A percentile compares a stretch with the other conserved stretches of the same genome.
Conservation (phyloP, 495 filamentous ascomycete genomes). For the Penicillium coffeae region DNA sequence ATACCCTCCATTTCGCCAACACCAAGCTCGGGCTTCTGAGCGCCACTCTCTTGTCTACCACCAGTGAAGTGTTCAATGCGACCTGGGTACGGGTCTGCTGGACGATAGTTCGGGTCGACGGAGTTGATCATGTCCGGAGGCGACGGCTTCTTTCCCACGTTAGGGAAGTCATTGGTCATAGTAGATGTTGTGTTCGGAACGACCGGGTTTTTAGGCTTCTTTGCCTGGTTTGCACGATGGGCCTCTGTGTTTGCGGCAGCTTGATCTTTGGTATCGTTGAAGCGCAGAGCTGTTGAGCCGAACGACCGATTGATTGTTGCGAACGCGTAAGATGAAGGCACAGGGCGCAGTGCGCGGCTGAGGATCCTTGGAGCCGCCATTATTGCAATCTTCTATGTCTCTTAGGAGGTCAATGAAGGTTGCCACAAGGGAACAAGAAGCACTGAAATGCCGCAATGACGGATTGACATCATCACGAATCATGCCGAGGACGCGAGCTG, state of each 20-base stretch:
- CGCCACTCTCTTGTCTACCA: constrained; percentile 49
- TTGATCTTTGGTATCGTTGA: constrained; percentile 28
- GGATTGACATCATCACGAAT: constrained; percentile 43
- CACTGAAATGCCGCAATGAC: constrained; percentile 14
- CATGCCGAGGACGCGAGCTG: constrained; percentile 23
- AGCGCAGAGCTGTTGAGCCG: constrained; percentile 32
- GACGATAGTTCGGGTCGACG: constrained; percentile 53
- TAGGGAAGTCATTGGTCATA: constrained; percentile 59
- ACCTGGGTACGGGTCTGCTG: constrained; percentile 56
- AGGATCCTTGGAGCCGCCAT: constrained; percentile 41
- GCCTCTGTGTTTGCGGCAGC: constrained; percentile 34
- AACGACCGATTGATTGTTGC: constrained; percentile 30
- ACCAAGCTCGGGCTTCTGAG: constrained; percentile 63
- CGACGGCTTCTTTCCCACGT: constrained; percentile 50
- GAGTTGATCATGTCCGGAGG: constrained; percentile 60
- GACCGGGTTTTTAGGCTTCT: constrained; percentile 56
- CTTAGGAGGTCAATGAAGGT: constrained; percentile 1
- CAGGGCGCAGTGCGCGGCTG: constrained; percentile 28
- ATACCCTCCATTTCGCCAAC: constrained; percentile 92
- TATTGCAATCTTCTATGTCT: constrained; percentile 6
- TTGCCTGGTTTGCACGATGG: constrained; percentile 51
- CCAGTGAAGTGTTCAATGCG: constrained; percentile 62
- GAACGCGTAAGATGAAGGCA: constrained; percentile 19
- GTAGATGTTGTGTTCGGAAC: constrained; percentile 63
- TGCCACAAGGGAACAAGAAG: constrained; percentile 5